Percentiles rank a stretch among this genome's conserved stretches.
These are phyloP conservation scores for Anisogramma anomala DNA, from an alignment of 2,329 filamentous ascomycete species.

Conservation along the genomic window DNA sequence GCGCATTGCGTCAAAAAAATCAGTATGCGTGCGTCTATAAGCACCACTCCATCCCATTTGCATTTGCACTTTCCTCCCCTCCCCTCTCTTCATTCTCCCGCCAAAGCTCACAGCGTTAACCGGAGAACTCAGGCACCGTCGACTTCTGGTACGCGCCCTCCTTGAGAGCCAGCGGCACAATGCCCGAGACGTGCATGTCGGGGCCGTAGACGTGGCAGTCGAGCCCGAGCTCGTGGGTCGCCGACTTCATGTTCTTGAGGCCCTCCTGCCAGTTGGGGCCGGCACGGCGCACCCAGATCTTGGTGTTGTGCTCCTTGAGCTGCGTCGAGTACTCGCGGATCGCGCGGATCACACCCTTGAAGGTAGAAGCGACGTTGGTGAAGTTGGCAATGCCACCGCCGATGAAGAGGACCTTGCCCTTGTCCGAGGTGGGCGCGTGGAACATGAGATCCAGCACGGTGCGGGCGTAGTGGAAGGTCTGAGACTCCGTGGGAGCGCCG, in stretches of 20 bases:
- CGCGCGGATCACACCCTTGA: constrained; percentile 98
- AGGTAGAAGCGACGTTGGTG: constrained; percentile 97
- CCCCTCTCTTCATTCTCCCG: constrained; percentile 11
- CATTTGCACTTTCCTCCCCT: too few species aligned
- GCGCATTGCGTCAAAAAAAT: constrained; percentile 12
- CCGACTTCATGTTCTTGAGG: constrained; percentile 98
- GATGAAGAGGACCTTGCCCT: constrained; percentile 99
- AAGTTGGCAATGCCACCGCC: constrained; percentile 99
- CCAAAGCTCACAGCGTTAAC: constrained; percentile 25
- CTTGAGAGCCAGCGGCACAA: constrained; percentile 80
- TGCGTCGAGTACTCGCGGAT: constrained; percentile 78
- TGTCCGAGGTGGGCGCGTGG: constrained; percentile 67
- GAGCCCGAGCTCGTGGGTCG: constrained; percentile 84
- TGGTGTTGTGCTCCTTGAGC: constrained; percentile 89
- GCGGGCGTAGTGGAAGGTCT: constrained; percentile 97
- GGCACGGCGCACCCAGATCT: constrained; percentile 87
- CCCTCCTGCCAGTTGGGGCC: constrained; percentile 99
- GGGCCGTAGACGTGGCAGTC: constrained; percentile 52
- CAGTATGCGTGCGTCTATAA: constrained; percentile 13
- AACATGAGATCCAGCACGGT: constrained; percentile 97
- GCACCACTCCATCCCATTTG: background rate
- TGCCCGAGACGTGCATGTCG: constrained; percentile 95
- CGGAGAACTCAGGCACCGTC: constrained; percentile 50
- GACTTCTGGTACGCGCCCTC: constrained; percentile 53
- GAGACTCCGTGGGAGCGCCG: constrained; percentile 93